Conservation (phyloP, 2,329 filamentous ascomycete genomes). For the Domatiomyces catenatus region DNA sequence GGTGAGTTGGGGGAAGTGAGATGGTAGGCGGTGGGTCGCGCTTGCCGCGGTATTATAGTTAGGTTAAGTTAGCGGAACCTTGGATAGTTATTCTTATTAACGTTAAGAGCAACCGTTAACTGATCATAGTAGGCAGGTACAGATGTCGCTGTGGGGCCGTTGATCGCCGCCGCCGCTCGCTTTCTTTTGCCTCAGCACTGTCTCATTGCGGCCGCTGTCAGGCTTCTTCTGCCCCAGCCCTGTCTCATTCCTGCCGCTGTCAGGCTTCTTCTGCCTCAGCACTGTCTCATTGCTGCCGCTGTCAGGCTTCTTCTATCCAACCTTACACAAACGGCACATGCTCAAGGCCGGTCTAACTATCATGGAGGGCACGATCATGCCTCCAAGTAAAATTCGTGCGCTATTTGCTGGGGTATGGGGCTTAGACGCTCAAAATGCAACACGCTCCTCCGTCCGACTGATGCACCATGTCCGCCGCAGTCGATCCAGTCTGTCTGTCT, state of each 20-base stretch:
- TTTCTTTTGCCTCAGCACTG: neutral
- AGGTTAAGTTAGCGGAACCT: no score
- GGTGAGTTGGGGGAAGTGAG: neutral
- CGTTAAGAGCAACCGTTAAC: no score
- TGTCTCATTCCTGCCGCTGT: neutral
- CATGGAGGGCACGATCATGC: neutral
- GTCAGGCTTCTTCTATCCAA: neutral
- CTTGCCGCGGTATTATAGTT: neutral
- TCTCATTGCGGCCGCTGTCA: neutral
- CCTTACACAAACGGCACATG: neutral
- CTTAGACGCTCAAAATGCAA: neutral
- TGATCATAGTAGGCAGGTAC: no score
- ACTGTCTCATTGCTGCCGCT: neutral
- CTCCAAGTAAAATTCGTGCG: neutral
- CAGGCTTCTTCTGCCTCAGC: neutral
- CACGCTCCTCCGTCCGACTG: neutral
- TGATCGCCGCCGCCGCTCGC: no score
- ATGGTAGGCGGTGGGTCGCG: neutral
- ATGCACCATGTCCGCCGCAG: neutral
- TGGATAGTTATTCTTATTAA: no score
- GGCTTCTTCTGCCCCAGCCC: neutral
- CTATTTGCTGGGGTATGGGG: neutral
- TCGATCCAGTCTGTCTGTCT: neutral
- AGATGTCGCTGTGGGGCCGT: no score
- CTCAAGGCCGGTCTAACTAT: neutral